Evolutionary conservation across 192 early-diverging fungal species (phyloP), one percentile per base, ranked within the genome.

Genomic region (Coemansia sp.): DNA sequence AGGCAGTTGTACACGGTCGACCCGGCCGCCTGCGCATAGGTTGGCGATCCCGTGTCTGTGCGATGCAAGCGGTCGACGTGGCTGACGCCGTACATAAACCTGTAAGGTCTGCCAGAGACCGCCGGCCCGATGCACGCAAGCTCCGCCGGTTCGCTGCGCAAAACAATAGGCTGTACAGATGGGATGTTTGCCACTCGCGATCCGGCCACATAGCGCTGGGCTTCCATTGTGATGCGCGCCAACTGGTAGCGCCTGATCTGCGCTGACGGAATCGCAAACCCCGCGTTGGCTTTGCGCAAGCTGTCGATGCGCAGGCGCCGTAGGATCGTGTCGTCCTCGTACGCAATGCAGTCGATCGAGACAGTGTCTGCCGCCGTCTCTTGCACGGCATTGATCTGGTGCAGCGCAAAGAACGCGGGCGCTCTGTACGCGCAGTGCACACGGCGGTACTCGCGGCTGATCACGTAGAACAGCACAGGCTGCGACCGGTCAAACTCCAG

Each of bases 331-430:
- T 87, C 87, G 64, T 91, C 86, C 1, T 75, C 61, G 51, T 93
- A 93, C 34, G 87, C 76, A 5, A 85, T 78, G 66, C 90, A 78
- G 63, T 93, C 91, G 15, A 91, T 70, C 41, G 77, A 78, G 0
- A 91, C 76, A 66, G 87, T 87, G 65, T 89, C 0, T 23, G 84
- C 78, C 0, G 83, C 87, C 60, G 87, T 74, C 61, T 92, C 91
- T 61, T 82, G 79, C 61, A 87, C 88, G 0, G 91, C 91, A 58
- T 91, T 91, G 67, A 90, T 83, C 64, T 92, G 90, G 66, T 92
- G 88, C 75, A 92, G 84, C 51, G 87, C 87, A 76, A 70, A 81
- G 46, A 83, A 76, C 14, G 91, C 49, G 5, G 88, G 88, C 0
- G 88, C 75, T 61, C 84, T 83, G 83, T 92, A 95, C 11, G 86